Percentiles rank a stretch among this genome's conserved stretches.
Conservation (phyloP, 768 basidiomycete genomes). For the Gyrodon lividus region DNA sequence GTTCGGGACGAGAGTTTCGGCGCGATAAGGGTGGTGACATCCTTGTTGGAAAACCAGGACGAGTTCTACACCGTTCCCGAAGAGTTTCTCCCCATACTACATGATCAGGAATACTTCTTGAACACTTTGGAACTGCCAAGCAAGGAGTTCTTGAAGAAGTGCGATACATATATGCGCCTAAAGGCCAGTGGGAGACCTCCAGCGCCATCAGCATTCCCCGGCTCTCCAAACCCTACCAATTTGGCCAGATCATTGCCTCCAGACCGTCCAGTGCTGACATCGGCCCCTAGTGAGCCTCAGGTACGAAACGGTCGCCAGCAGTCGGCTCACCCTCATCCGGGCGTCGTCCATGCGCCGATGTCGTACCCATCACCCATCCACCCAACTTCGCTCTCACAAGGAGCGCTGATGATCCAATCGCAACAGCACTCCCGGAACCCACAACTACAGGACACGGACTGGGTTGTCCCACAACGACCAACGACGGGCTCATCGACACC, state of each 20-base stretch:
- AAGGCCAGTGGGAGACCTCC: slow-evolving; percentile 56
- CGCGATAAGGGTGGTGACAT: slow-evolving; percentile 82
- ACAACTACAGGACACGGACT: slow-evolving; percentile 46
- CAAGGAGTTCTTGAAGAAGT: slow-evolving; percentile 95
- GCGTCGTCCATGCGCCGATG: slow-evolving; percentile 41
- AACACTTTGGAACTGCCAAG: slow-evolving; percentile 86
- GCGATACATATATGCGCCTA: slow-evolving; percentile 82
- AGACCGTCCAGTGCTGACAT: slow-evolving; percentile 47
- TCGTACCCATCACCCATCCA: slow-evolving; percentile 46
- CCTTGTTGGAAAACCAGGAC: slow-evolving; percentile 89
- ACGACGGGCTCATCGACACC: slow-evolving; percentile 32
- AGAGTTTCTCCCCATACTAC: slow-evolving; percentile 82
- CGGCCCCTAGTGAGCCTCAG: slow-evolving; percentile 38
- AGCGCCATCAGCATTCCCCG: slow-evolving; percentile 30
- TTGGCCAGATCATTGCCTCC: slow-evolving; percentile 30
- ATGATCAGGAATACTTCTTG: slow-evolving; percentile 90
- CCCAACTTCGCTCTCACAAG: slow-evolving; percentile 45
- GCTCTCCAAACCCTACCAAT: slow-evolving; percentile 25
- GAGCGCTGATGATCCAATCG: slow-evolving; percentile 42
- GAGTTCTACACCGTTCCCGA: slow-evolving; percentile 93
- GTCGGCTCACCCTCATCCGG: slow-evolving; percentile 40
- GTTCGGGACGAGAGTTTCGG: slow-evolving; percentile 91
- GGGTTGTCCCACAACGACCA: slow-evolving; percentile 38
- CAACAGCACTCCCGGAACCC: slow-evolving; percentile 40
- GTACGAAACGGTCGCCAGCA: slow-evolving; percentile 41